Percentiles rank a stretch among this genome's conserved stretches.
Conservation (phyloP, 129 eudicot species). For the Ambrosia trifida region DNA sequence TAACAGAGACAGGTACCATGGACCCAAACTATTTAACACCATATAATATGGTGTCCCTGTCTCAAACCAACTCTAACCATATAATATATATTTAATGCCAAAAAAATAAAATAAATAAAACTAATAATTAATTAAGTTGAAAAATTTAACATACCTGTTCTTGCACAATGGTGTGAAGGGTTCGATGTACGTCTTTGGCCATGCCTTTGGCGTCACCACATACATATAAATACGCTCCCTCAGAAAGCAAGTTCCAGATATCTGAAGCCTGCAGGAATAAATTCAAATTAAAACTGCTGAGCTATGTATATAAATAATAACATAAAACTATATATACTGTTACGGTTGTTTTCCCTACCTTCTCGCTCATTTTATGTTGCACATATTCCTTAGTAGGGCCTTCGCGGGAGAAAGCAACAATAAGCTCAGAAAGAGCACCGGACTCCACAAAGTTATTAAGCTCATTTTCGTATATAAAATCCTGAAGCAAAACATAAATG, state of each 20-base stretch:
- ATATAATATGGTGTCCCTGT: neutral
- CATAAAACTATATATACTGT: neutral
- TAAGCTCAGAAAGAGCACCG: conserved; percentile 17
- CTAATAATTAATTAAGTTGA: neutral
- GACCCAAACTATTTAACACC: neutral
- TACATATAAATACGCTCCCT: conserved; percentile 6
- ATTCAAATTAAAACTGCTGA: neutral
- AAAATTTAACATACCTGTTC: neutral
- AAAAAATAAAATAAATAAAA: neutral
- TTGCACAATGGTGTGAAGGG: conserved; percentile 14
- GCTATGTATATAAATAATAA: neutral
- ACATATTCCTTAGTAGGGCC: conserved; percentile 4
- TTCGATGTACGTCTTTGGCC: conserved; percentile 17
- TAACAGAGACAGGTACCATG: neutral
- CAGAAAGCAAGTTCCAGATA: conserved; percentile 11
- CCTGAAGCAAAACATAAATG: neutral
- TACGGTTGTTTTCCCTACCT: neutral
- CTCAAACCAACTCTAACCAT: conserved; percentile 7
- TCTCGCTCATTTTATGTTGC: conserved; percentile 12
- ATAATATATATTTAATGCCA: neutral
- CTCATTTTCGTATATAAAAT: conserved; percentile 10
- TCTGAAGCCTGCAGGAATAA: conserved; percentile 4
- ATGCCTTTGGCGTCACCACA: conserved; percentile 17
- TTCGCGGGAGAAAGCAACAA: conserved; percentile 6
- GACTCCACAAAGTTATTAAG: conserved; percentile 5